Evolutionary conservation across 2,329 filamentous ascomycete species (phyloP).

Genomic region (Ascochyta lentis): DNA sequence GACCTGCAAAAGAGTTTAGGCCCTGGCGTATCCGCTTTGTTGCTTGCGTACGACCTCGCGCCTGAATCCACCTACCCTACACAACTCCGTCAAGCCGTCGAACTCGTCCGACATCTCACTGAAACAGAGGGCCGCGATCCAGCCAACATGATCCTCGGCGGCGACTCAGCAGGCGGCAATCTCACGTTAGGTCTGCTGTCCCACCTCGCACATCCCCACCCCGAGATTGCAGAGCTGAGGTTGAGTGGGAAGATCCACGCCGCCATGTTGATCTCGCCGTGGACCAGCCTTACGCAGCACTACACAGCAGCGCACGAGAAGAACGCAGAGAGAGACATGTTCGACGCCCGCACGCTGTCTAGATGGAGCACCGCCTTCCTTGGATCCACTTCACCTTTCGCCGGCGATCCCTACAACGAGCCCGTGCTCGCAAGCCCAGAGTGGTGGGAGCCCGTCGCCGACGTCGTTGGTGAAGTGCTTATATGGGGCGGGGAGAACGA

Average conservation of each 20-base stretch:
- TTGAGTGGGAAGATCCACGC: conserved; percentile 56
- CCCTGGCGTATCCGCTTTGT: conserved; percentile 58
- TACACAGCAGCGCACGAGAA: conserved; percentile 51
- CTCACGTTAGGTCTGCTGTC: conserved; percentile 55
- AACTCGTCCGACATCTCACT: conserved; percentile 54
- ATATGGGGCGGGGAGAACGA: conserved; percentile 64
- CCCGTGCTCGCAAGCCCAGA: conserved; percentile 55
- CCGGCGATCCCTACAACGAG: conserved; percentile 62
- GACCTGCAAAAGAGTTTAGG: conserved; percentile 55
- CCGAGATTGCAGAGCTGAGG: conserved; percentile 54
- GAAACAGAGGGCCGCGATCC: conserved; percentile 46
- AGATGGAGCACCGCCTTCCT: conserved; percentile 60
- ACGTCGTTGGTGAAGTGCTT: conserved; percentile 55
- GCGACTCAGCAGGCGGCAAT: conserved; percentile 64
- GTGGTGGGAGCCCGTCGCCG: conserved; percentile 62
- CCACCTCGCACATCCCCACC: conserved; percentile 64
- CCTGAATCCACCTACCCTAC: conserved; percentile 56
- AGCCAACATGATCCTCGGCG: conserved; percentile 55
- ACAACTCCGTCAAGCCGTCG: conserved; percentile 56
- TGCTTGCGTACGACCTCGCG: conserved; percentile 66
- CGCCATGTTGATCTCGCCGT: conserved; percentile 64
- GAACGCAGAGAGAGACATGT: conserved; percentile 61
- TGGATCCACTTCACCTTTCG: conserved; percentile 52
- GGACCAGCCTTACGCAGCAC: conserved; percentile 59
- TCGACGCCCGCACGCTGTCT: conserved; percentile 50